Evolutionary conservation across 1,139 yeast genomes (phyloP), one percentile per base, ranked within the genome.

Genomic region (Scheffersomyces lignicola): DNA sequence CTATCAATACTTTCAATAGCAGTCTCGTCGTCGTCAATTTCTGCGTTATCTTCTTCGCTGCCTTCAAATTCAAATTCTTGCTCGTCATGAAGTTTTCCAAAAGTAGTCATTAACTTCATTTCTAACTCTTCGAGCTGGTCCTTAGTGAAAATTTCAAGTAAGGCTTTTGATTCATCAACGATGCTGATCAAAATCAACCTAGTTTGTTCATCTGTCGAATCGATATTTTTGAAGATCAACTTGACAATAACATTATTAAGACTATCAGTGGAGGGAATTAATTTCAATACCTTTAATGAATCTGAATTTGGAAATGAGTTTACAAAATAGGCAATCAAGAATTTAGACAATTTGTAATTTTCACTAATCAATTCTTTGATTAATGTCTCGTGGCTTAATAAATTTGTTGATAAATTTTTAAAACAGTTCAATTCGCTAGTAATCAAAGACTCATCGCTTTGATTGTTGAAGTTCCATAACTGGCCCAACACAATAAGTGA

Each of bases 71-170:
- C 55, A 31, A 47, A 48, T 29, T 56, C 62, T n/a, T 48, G 47
- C 28, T 51, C 59, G 16, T 48, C 47, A 29, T 54, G 58, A 17
- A 48, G 46, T 24, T 54, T 47, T 4, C 49, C 48, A 38, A 83
- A 62, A 2, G 88, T 79, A 2, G 82, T 69, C 62, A 85, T 83
- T 34, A 86, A 63, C 40, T 73, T 68, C 69, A 86, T 74, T 60
- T 87, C 96, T 45, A 87, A 70, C 10, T 76, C 69, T 25, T 75
- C 75, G 29, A 78, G 45, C 17, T 64, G 43, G 28, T 49, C 40
- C 1, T 62, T 54, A 4, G 58, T 54, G 42, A 84, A 62, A 8
- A 65, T 58, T 10, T 60, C 49, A 10, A 63, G 32, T 38, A 84
- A 74, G 22, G 66, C 45, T 2, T 57, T 61, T 33, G 56, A 56